Base-by-base conservation (phyloP, 2,329 filamentous ascomycete genomes). In the Colletotrichum tropicale region DNA sequence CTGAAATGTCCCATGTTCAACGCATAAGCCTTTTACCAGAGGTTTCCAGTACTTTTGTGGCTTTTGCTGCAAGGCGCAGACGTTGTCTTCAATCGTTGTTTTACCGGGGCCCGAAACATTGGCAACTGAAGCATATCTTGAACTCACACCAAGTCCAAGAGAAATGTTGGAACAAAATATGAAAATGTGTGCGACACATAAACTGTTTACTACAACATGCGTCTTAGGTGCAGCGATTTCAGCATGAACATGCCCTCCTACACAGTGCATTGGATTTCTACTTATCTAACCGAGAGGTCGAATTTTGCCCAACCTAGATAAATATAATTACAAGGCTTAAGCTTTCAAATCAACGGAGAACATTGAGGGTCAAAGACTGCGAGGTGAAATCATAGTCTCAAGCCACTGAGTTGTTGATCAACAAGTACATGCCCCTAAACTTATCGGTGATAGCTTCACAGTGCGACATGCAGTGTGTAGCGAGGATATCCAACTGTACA, bases 311-410 rank as follows among this genome's bases (percentile, higher is more conserved):
- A 13, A 48, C 5, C 43, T 21, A 2, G 6, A 48, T 4, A 48
- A 7, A 6, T 12, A 12, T 0, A 1, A n/a, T 6, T 48, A 10
- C 3, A n/a, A n/a, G 38, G 18, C 38, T n/a, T 16, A 3, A 43
- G 6, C 5, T 5, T 43, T 6, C 5, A 18, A 0, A 0, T 18
- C 3, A 18, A 9, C 2, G 8, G 4, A 13, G 1, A 1, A 3
- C 6, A 10, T 10, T 3, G 5, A 43, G 18, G 12, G 2, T 2
- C 1, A 48, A 13, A 0, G 9, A 48, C 18, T 48, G 5, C 3
- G 5, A 15, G 18, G 10, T n/a, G 43, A 12, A 48, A 7, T 21
- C 0, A 0, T 10, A n/a, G 43, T 10, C 43, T 48, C 10, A 48
- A 48, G 43, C 43, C n/a, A 21, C n/a, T 48, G 43, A 48, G 13